Conservation (phyloP, 2,329 filamentous ascomycete species). For the Ophiostoma fasciatum region DNA sequence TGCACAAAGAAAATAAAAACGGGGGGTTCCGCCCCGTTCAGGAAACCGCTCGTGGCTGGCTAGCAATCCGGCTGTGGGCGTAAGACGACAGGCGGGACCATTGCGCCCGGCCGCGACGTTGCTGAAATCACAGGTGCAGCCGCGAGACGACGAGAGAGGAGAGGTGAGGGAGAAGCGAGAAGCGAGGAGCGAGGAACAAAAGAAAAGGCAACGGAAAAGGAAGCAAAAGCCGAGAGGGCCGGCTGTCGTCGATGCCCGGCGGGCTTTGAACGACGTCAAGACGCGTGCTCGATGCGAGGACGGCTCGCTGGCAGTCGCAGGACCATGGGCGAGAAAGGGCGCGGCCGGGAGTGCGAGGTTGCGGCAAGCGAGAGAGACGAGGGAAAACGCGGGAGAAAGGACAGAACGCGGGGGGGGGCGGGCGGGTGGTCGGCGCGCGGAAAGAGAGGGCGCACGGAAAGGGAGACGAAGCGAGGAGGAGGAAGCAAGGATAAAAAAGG, state of each 20-base stretch:
- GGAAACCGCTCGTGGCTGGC: too few species aligned
- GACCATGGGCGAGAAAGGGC: background rate
- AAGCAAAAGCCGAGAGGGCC: background rate
- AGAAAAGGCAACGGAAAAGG: background rate
- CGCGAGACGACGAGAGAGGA: too few species aligned
- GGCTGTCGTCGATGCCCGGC: too few species aligned
- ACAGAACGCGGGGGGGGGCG: background rate
- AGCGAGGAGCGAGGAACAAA: background rate
- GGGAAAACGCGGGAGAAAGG: background rate
- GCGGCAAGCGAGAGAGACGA: too few species aligned
- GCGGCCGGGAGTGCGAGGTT: background rate
- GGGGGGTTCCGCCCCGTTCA: too few species aligned
- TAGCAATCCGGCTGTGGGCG: background rate
- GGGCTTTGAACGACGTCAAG: too few species aligned
- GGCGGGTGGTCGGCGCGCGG: too few species aligned
- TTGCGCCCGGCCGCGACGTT: background rate
- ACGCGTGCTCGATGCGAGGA: background rate
- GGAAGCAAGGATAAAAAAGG: background rate
- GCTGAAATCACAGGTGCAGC: too few species aligned
- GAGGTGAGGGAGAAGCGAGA: too few species aligned
- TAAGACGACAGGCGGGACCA: conserved; percentile 1
- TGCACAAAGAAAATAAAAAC: too few species aligned
- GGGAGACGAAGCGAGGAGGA: background rate
- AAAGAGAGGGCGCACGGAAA: too few species aligned
- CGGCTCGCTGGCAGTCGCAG: background rate